A percentile compares a stretch with the other conserved stretches of the same genome.
Evolutionary conservation across 176 grass and related monocot genomes (phyloP).

Genomic region (Hordeum marinum): DNA sequence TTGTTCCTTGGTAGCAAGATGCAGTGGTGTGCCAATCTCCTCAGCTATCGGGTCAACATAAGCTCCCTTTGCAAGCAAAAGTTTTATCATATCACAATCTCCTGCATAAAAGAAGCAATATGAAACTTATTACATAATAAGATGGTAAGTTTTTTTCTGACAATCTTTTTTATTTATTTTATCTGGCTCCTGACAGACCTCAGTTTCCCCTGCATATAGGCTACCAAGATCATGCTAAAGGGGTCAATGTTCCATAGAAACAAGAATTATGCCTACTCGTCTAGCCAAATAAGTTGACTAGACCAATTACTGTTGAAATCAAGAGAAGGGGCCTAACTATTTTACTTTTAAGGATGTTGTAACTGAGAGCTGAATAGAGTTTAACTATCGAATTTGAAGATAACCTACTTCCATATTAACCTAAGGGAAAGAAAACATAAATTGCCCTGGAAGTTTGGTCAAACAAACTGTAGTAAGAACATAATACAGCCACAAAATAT

Average conservation of each 20-base stretch:
- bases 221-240: not conserved
- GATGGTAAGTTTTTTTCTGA: not conserved
- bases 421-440: not conserved
- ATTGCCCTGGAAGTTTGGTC: not conserved
- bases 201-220: not conserved
- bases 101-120: not conserved
- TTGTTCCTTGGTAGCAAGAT: slow-evolving; percentile 1
- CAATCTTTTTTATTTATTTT: not conserved
- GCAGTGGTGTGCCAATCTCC: slow-evolving; percentile 13
- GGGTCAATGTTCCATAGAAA: not conserved
- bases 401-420: not conserved
- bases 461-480: not conserved
- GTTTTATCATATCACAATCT: slow-evolving; percentile 8
- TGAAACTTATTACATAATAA: not conserved
- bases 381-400: not conserved
- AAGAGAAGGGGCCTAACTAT: not conserved
- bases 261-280: not conserved
- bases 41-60: slow-evolving; percentile 5
- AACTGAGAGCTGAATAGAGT: not conserved
- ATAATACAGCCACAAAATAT: not conserved
- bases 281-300: not conserved
- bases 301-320: not conserved
- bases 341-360: not conserved
- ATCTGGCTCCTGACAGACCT: not conserved
- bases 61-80: slow-evolving; percentile 19